Evolutionary conservation across 768 basidiomycete genomes (phyloP), one percentile per base, ranked within the genome.

Genomic region (Boletellus ananas): DNA sequence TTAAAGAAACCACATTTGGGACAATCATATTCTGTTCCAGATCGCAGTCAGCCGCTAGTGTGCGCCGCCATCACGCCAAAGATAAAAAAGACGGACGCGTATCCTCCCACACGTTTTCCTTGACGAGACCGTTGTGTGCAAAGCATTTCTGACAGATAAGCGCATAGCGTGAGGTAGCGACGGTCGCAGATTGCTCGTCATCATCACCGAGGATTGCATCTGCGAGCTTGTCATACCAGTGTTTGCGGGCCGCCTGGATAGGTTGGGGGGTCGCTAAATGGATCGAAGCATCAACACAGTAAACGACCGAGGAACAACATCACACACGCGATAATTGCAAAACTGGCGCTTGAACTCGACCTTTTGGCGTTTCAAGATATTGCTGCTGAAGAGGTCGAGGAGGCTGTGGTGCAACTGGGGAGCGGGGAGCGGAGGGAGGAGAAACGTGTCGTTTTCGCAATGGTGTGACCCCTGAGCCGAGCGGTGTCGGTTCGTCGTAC

Each of bases 81-180:
- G 23, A 23, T 23, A 7, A 29, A 36, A 13, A 14, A 11, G 20
- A 82, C 90, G 67, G 58, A 94, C 93, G 88, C 25, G 85, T 79
- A 54, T 87, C 83, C 52, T 87, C 84, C 81, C 86, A 94, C 64
- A 84, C 75, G 39, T 75, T 81, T 64, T 91, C 90, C 60, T 85
- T 84, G 10, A 91, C 88, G 3, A 96, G 75, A 3, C 93, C 93
- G 53, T 95, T 95, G 63, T 94, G 93, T 18, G 81, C 70, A 60
- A 88, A 94, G 62, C 93, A 95, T 54, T 81, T 83, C 57, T 84
- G 83, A 68, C 93, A 95, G 41, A 95, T 94, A 43, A 94, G 78
- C 2, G 93, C 93, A 58, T 90, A 95, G 62, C 80, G 64, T 65
- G 74, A 59, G 60, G 79, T 53, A 18, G 73, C 61, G 41, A 68